phyloP scores from a whole-genome alignment of 179 eudicot genomes.

The Spergularia azorica region DNA sequence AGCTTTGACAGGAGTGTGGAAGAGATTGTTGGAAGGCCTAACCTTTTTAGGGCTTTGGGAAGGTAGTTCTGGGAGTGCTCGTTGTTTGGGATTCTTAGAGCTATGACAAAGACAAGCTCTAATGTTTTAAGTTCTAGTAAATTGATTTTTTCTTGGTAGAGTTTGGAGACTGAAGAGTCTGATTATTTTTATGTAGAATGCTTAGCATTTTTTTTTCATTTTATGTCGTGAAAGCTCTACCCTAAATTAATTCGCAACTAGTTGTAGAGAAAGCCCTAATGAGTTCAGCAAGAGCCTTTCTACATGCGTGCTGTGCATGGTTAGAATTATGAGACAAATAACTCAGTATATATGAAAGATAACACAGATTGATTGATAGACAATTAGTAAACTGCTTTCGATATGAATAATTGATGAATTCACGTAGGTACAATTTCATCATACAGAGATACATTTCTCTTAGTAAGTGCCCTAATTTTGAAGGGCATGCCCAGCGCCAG shows the following conservation, averaged over 20 bases:
- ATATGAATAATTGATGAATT: slow-evolving; percentile 17
- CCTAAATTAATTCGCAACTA: too few relatives aligned
- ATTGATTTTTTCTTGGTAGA: background rate
- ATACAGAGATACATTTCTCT: slow-evolving; percentile 3
- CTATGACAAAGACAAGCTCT: slow-evolving; percentile 10
- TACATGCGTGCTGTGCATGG: slow-evolving; percentile 31
- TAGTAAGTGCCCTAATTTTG: slow-evolving; percentile 31
- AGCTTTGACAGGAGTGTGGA: too few relatives aligned
- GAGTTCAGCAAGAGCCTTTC: background rate
- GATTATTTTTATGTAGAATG: background rate
- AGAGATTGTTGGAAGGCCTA: too few relatives aligned
- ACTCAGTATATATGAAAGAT: slow-evolving; percentile 4
- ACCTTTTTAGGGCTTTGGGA: too few relatives aligned
- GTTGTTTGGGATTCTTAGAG: background rate
- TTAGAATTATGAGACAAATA: slow-evolving; percentile 16
- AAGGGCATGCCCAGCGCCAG: slow-evolving; percentile 57
- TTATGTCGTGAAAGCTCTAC: background rate
- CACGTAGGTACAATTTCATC: slow-evolving; percentile 1
- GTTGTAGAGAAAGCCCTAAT: background rate
- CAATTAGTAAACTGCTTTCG: background rate
- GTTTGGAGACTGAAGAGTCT: background rate
- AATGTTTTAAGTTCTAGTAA: background rate
- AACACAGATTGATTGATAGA: background rate
- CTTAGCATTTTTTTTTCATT: background rate
- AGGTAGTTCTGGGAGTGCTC: too few relatives aligned